phyloP scores from a whole-genome alignment of 345 rosid species.

The Sisymbrium irio region DNA sequence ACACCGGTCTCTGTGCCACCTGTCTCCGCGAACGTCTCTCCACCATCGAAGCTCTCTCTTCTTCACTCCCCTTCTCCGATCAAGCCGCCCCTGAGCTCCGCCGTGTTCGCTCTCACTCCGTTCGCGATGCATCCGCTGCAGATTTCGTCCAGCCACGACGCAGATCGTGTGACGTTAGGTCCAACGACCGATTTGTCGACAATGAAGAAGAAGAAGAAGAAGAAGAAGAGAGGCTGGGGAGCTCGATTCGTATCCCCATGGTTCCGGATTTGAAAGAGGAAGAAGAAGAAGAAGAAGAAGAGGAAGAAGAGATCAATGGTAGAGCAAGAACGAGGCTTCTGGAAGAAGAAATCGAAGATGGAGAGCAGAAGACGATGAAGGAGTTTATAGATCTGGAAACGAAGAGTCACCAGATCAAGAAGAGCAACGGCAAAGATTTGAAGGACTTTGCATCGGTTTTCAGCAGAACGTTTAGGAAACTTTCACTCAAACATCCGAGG shows the following conservation, averaged over 20 bases:
- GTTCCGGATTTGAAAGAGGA: slow-evolving; percentile 29
- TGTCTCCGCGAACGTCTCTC: slow-evolving; percentile 86
- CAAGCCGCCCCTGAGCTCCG: slow-evolving; percentile 25
- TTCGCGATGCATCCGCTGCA: slow-evolving; percentile 16
- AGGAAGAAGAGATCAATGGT: slow-evolving; percentile 15
- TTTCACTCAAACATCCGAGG: slow-evolving; percentile 55
- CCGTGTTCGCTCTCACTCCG: slow-evolving; percentile 28
- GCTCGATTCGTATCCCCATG: slow-evolving; percentile 24
- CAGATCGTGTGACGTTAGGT: slow-evolving; percentile 47
- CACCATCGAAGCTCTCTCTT: slow-evolving; percentile 46
- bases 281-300: slow-evolving; percentile 5
- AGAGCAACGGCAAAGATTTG: slow-evolving; percentile 41
- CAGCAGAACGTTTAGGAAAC: slow-evolving; percentile 54
- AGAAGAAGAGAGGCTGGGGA: neutral
- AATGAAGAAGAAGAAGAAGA: slow-evolving; percentile 38
- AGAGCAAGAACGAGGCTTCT: neutral
- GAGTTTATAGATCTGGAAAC: slow-evolving; percentile 78
- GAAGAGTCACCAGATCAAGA: slow-evolving; percentile 37
- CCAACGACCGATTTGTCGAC: slow-evolving; percentile 22
- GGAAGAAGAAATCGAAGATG: slow-evolving; percentile 43
- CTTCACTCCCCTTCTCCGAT: neutral
- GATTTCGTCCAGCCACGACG: slow-evolving; percentile 51
- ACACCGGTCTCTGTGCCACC: slow-evolving; percentile 60
- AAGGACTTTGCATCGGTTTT: slow-evolving; percentile 58
- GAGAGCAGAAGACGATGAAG: slow-evolving; percentile 64